Base-by-base conservation (phyloP, 139 green algal species). In the Chlorella sp. region DNA sequence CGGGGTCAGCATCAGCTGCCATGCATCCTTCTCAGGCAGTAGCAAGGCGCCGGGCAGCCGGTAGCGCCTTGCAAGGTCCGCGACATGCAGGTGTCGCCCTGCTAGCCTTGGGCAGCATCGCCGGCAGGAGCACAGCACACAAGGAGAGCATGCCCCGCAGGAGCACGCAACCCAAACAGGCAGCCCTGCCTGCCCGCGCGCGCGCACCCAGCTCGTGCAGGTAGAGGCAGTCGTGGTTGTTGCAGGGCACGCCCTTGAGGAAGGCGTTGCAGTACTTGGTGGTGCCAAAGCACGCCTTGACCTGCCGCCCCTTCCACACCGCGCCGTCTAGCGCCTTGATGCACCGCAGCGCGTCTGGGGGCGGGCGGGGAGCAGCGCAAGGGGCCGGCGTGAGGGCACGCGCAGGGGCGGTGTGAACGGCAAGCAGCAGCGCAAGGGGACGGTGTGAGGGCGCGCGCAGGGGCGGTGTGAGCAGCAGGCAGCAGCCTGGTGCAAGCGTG, bases 191-290 rank as follows among this genome's bases (percentile, higher is more conserved):
- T n/a, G n/a, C n/a, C n/a, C n/a, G n/a, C n/a, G n/a, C n/a, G n/a
- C n/a, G 22, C 87, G 82, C 86, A 90, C 94, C 94, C 28, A 96
- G 78, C 26, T 96, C 94, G 85, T 98, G 96, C 30, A 98, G 93
- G 86, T 98, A 98, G 38, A 98, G 85, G 90, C 96, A 98, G 76
- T 98, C 96, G 8, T 90, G 84, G 82, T 98, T 98, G 87, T 92
- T 97, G 89, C 96, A 98, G 22, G 87, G 81, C 70, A 94, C 70
- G 72, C 96, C 92, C 88, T 96, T 96, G 32, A 98, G 85, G 82
- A 97, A 98, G 24, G 96, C 92, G 86, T 97, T 97, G 92, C 96
- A 98, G 89, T 98, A 98, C 87, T 98, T 98, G n/a, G 96, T 98
- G 28, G 96, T 98, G 9, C 96, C 96, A 89, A 96, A 98, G 89